Evolutionary conservation across 768 basidiomycete species (phyloP), one percentile per base, ranked within the genome.

Genomic region (Tulasnella calospora): DNA sequence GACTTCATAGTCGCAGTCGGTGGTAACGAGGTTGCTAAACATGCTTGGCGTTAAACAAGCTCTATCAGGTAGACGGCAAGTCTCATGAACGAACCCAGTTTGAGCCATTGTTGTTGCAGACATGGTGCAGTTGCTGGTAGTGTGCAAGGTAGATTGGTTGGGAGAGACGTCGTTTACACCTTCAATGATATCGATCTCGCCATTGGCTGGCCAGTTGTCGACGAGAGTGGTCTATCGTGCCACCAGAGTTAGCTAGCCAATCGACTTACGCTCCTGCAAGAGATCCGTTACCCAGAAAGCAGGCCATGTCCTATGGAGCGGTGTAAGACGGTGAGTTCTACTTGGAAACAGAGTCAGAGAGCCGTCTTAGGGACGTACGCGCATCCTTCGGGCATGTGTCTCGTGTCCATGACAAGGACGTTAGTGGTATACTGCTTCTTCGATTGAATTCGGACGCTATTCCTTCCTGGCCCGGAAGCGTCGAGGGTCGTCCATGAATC

Each of bases 171-270:
- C 80, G 71, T 81, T 81, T 15, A 81, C 80, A 73, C 79, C 80
- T 72, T 81, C 80, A 15, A 81, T 78, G 71, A 81, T 80, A 41
- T 81, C 80, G 69, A 81, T 80, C 67, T 81, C 80, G 21, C 80
- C 80, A 15, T 30, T 79, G 47, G 21, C 40, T 9, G 77, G 78
- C 47, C 79, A 73, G 30, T 33, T 23, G 41, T 35, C 41, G 41
- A 36, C 55, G 23, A 13, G 35, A 4, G 40, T 38, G 0, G 38
- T 36, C 46, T 36, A 27, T 36, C 1, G 47, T 3, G 55, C n/a
- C 12, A 13, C 36, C 71, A 23, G 8, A 33, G 40, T 61, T 51
- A 30, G 33, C n/a, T 38, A 1, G 7, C 33, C 30, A 33, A 17
- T 67, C 27, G 13, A 1, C 67, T 8, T 8, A 30, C 57, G n/a